These are phyloP conservation scores for Laetiporus sulphureus DNA, from an alignment of 1,284 basidiomycete genomes.

Conservation along the genomic window DNA sequence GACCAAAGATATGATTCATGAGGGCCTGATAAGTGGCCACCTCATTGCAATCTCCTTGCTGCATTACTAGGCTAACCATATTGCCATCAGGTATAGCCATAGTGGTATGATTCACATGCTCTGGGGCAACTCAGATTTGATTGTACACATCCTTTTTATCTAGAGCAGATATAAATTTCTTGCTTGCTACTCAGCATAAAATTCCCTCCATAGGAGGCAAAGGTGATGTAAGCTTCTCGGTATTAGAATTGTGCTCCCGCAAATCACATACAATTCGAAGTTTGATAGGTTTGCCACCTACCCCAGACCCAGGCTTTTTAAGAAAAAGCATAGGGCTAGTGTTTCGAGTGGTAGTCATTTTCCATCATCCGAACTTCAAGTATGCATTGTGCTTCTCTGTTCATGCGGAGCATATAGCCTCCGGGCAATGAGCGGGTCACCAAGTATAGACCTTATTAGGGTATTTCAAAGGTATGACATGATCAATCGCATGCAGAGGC, in stretches of 20 bases:
- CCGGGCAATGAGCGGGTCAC: conserved; percentile 25
- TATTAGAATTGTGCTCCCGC: conserved; percentile 27
- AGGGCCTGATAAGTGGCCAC: conserved; percentile 27
- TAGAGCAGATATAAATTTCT: conserved; percentile 1
- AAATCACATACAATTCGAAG: conserved; percentile 28
- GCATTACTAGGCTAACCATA: conserved; percentile 29
- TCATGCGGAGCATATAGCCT: conserved; percentile 22
- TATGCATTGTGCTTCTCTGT: conserved; percentile 23
- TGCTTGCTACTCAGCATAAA: background rate
- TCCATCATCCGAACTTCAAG: conserved; percentile 24
- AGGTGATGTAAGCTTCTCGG: conserved; percentile 26
- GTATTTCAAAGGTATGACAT: conserved; percentile 32
- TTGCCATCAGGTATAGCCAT: conserved; percentile 22
- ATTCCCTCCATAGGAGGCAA: conserved; percentile 13
- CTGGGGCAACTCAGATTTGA: conserved; percentile 8
- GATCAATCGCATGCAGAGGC: conserved; percentile 30
- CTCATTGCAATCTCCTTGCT: conserved; percentile 31
- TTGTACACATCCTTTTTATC: conserved; percentile 18
- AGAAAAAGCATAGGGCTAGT: conserved; percentile 31
- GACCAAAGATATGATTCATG: conserved; percentile 26
- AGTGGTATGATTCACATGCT: conserved; percentile 5
- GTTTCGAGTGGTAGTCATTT: conserved; percentile 17
- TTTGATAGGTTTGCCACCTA: conserved; percentile 8
- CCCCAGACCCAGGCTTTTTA: conserved; percentile 18
- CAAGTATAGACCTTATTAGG: conserved; percentile 24